Evolutionary conservation across 2,329 filamentous ascomycete species (phyloP), one percentile per base, ranked within the genome.

Genomic region (Hymenotorrendiella dingleyae): DNA sequence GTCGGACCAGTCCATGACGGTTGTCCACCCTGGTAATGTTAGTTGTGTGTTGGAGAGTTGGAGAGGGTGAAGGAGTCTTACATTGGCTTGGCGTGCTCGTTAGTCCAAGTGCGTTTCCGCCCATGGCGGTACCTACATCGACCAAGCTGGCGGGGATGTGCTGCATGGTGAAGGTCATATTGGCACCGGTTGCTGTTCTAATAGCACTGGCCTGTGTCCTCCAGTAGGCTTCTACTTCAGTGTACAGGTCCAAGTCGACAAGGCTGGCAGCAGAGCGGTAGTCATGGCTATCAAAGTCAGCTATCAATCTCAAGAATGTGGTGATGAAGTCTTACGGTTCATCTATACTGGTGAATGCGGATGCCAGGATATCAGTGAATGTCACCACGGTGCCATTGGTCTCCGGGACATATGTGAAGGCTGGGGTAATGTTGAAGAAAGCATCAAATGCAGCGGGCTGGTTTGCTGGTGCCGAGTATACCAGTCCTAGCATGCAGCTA

Each of bases 91-190:
- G 9, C 23, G 9, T 22, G 8, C 11, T 10, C 9, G 24, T 16
- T 12, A 47, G 17, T 23, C 40, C 36, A 16, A 47, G 36, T 20
- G 44, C 19, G 24, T 47, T 47, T 21, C 44, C 40, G 12, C 44
- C 44, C 12, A 35, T 40, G 6, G 17, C 21, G 3, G 35, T 26
- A 17, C 43, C 43, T 35, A 41, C 27, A 10, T 36, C 26, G 30
- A 45, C 29, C 4, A 45, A 20, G 16, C 21, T 42, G 11, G 17
- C 23, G 17, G 37, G 24, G 7, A 42, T 34, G 19, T 36, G 43
- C 28, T 45, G 43, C 7, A 45, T 21, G 20, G 28, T 36, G 38
- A 45, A 45, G 17, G 38, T 45, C 28, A 22, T n/a, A 9, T 42
- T 41, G 7, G 43, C 43, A 8, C 38, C 26, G 11, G 43, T 45